A percentile compares a stretch with the other conserved stretches of the same genome.
These are phyloP conservation scores for Musa itinerans DNA, from an alignment of 176 grass and related monocot genomes.

Conservation along the genomic window DNA sequence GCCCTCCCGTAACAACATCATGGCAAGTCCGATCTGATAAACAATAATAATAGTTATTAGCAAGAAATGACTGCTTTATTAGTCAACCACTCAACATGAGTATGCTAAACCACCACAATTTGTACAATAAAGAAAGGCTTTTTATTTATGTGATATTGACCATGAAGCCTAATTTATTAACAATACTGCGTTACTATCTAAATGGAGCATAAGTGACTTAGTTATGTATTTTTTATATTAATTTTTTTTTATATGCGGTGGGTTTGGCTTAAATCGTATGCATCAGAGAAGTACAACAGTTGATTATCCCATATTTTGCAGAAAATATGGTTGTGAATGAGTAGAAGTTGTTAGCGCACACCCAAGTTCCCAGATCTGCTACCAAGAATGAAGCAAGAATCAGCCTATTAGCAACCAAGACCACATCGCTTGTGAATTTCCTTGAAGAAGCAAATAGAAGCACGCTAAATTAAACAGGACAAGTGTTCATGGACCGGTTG, in stretches of 20 bases:
- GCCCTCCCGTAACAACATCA: slow-evolving; percentile 48
- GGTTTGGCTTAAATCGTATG: not conserved
- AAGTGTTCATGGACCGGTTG: no score
- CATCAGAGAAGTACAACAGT: not conserved
- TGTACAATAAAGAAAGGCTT: not conserved
- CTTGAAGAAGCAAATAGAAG: no score
- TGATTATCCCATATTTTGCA: not conserved
- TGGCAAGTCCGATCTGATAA: slow-evolving; percentile 59
- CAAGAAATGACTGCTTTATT: not conserved
- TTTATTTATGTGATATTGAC: not conserved
- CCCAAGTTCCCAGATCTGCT: no score
- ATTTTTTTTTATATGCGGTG: no score
- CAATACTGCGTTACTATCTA: not conserved
- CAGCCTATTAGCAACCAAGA: no score
- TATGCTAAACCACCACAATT: no score
- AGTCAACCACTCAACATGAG: not conserved
- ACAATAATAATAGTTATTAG: slow-evolving; percentile 9
- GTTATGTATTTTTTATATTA: no score
- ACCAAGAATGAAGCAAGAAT: no score
- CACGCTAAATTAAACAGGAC: no score
- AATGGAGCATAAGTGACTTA: not conserved
- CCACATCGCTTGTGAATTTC: no score
- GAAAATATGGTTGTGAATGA: not conserved
- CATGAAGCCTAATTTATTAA: not conserved
- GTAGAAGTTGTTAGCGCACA: not conserved